Percentiles rank a stretch among this genome's conserved stretches.
phyloP scores from a whole-genome alignment of 2,329 filamentous ascomycete species.

The Fonsecaea monophora region DNA sequence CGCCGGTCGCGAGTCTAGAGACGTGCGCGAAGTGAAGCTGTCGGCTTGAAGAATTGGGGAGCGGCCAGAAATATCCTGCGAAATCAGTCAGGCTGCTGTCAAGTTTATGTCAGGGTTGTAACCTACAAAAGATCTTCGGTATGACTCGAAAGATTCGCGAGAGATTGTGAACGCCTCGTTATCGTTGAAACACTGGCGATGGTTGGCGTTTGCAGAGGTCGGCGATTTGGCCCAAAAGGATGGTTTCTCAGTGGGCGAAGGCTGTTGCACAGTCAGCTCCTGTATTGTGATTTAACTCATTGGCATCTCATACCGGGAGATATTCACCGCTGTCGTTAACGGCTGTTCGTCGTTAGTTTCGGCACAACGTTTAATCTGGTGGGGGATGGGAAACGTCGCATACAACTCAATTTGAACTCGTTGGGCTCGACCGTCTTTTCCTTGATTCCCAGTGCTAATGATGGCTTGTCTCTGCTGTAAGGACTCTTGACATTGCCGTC shows the following conservation, averaged over 20 bases:
- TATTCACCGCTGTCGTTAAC: slow-evolving; percentile 96
- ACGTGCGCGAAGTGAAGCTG: slow-evolving; percentile 70
- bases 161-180: slow-evolving; percentile 96
- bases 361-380: slow-evolving; percentile 19
- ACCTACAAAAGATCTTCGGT: slow-evolving; percentile 90
- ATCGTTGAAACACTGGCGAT: slow-evolving; percentile 73
- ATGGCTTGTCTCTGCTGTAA: slow-evolving; percentile 56
- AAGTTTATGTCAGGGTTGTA: background rate
- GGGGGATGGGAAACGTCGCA: slow-evolving; percentile 42
- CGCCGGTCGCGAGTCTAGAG: slow-evolving; percentile 76
- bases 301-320: slow-evolving; percentile 71
- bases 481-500: slow-evolving; percentile 47
- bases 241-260: slow-evolving; percentile 87
- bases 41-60: slow-evolving; percentile 73
- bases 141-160: slow-evolving; percentile 95
- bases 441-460: slow-evolving; percentile 67
- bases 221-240: slow-evolving; percentile 70
- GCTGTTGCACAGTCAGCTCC: slow-evolving; percentile 55
- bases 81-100: slow-evolving; percentile 21
- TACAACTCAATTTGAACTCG: slow-evolving; percentile 83
- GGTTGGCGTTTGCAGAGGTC: slow-evolving; percentile 59
- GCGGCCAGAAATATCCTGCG: slow-evolving; percentile 85
- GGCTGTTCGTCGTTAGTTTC: slow-evolving; percentile 63
- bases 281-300: background rate
- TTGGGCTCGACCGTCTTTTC: slow-evolving; percentile 69